Conservation (phyloP, 371 early-diverging fungal genomes). For the Mortierella sp. region DNA sequence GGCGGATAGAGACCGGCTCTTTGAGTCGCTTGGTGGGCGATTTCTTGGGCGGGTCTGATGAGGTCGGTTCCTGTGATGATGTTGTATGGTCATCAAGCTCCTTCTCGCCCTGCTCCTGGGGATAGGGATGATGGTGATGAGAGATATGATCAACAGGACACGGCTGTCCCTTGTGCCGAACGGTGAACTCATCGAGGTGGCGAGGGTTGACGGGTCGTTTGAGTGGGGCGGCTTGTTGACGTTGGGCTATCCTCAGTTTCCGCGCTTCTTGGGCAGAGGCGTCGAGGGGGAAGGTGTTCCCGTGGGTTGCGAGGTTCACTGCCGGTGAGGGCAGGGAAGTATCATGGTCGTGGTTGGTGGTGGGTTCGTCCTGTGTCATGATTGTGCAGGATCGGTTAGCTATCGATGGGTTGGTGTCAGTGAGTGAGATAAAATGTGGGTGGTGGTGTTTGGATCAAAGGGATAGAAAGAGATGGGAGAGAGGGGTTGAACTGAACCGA, state of each 20-base stretch:
- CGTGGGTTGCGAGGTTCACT: conserved; percentile 11
- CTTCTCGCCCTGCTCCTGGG: not conserved
- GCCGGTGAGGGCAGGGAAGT: not conserved
- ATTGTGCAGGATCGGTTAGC: not conserved
- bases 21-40: conserved; percentile 4
- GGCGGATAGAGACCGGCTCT: conserved; percentile 32
- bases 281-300: conserved; percentile 6
- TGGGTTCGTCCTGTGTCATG: conserved; percentile 6
- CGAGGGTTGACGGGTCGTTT: conserved; percentile 9
- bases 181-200: conserved; percentile 25
- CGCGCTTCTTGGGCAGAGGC: not conserved
- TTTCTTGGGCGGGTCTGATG: not conserved
- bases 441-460: not conserved
- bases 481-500: not conserved
- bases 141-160: not conserved
- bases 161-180: not conserved
- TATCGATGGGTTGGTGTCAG: too few species aligned
- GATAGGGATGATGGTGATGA: not conserved
- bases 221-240: conserved; percentile 23
- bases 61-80: not conserved
- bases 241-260: conserved; percentile 15
- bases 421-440: not conserved
- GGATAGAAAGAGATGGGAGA: not conserved
- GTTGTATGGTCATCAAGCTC: not conserved
- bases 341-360: not conserved